phyloP scores from a whole-genome alignment of 106 monocot genomes.

The Dioscorea alata region DNA sequence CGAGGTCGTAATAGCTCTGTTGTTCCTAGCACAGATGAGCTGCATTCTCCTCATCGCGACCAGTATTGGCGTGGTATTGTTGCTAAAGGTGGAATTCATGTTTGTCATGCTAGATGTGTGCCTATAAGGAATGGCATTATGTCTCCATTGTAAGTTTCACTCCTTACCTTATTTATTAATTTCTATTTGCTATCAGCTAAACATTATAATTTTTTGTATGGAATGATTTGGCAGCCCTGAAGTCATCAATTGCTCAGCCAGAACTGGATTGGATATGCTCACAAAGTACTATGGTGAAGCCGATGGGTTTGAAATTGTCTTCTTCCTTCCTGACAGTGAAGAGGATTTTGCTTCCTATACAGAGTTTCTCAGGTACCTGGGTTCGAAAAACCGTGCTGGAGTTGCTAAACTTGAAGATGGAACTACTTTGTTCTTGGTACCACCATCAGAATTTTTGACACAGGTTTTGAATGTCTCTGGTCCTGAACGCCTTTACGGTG shows the following conservation, averaged over 20 bases:
- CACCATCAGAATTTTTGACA: conserved; percentile 85
- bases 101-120: conserved; percentile 88
- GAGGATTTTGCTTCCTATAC: conserved; percentile 95
- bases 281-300: conserved; percentile 78
- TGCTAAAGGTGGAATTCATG: conserved; percentile 85
- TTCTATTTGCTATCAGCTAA: conserved; percentile 1
- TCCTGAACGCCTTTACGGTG: conserved; percentile 92
- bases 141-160: conserved; percentile 62
- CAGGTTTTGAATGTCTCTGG: conserved; percentile 74
- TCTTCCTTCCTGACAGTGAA: conserved; percentile 93
- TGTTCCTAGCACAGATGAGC: conserved; percentile 15
- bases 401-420: conserved; percentile 91
- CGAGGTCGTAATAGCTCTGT: conserved; percentile 32
- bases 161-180: not conserved
- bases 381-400: conserved; percentile 82
- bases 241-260: conserved; percentile 82
- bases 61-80: conserved; percentile 82
- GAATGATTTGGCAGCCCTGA: conserved; percentile 54
- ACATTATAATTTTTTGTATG: conserved; percentile 2
- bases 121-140: conserved; percentile 73
- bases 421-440: conserved; percentile 90
- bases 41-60: conserved; percentile 25
- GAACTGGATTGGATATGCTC: conserved; percentile 90
- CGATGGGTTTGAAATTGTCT: conserved; percentile 81
- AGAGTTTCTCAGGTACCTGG: conserved; percentile 81